phyloP scores from a whole-genome alignment of 129 eudicot genomes.

The Mikania micrantha region DNA sequence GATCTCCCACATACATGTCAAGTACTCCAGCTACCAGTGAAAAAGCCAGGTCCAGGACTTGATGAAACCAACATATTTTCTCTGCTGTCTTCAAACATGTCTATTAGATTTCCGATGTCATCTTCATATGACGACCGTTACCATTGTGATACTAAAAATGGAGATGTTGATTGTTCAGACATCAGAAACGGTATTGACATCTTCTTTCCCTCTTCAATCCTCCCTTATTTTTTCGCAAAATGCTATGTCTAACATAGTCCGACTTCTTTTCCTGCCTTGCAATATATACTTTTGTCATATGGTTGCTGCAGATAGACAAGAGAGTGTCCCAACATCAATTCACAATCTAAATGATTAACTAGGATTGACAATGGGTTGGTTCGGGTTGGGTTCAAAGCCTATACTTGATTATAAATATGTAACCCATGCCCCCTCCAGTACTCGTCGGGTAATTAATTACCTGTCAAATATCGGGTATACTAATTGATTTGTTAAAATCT shows the following conservation, averaged over 20 bases:
- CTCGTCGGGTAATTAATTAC: no score
- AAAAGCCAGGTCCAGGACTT: neutral
- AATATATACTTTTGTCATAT: neutral
- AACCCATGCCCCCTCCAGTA: no score
- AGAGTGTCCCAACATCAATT: neutral
- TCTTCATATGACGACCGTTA: slow-evolving; percentile 4
- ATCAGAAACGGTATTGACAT: neutral
- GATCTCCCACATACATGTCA: slow-evolving; percentile 12
- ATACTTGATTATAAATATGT: no score
- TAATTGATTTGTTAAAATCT: no score
- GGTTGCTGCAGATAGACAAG: neutral
- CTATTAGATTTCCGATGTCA: slow-evolving; percentile 10
- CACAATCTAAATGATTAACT: neutral
- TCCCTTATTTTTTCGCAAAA: neutral
- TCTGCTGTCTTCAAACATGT: neutral
- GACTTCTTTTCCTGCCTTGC: neutral
- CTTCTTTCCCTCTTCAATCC: neutral
- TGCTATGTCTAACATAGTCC: neutral
- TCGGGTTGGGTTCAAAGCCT: no score
- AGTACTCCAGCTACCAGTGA: neutral
- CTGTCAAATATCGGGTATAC: no score
- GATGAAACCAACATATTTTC: slow-evolving; percentile 9
- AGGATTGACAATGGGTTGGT: no score
- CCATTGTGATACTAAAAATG: slow-evolving; percentile 2
- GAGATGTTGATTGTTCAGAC: slow-evolving; percentile 10